Conservation (phyloP, 140 eudicot species). For the Senecio squalidus region DNA sequence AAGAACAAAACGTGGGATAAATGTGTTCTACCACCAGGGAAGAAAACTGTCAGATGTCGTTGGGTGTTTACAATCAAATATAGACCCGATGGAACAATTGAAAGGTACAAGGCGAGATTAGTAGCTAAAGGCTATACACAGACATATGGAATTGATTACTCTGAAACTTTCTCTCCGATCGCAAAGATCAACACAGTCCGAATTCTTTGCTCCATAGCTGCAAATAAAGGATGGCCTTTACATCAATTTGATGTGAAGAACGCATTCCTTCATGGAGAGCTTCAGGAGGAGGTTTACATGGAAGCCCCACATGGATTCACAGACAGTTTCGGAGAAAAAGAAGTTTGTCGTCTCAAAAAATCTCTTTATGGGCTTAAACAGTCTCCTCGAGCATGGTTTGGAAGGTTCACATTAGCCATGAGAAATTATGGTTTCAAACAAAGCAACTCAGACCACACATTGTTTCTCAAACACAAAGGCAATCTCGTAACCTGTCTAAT, state of each 20-base stretch:
- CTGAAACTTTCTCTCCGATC: not conserved
- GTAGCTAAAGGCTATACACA: too few relatives aligned
- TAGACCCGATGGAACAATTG: not conserved
- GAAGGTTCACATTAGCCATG: not conserved
- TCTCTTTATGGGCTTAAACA: not conserved
- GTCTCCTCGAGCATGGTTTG: not conserved
- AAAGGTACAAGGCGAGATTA: too few relatives aligned
- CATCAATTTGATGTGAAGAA: not conserved
- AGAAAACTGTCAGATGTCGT: not conserved
- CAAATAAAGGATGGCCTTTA: too few relatives aligned
- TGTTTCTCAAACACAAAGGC: not conserved
- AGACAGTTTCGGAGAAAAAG: not conserved
- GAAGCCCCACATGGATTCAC: not conserved
- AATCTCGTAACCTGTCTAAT: not conserved
- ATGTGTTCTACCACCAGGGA: not conserved
- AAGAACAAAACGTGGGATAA: not conserved
- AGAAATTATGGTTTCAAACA: not conserved
- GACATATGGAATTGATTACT: too few relatives aligned
- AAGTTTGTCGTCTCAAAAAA: not conserved
- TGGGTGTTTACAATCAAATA: not conserved
- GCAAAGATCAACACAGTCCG: not conserved
- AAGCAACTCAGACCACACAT: conserved; percentile 3
- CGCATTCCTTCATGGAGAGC: not conserved
- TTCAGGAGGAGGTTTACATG: not conserved
- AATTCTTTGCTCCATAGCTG: not conserved